Evolutionary conservation across 352 stramenopile species (phyloP).

Genomic region (Nothophytophthora sp.): DNA sequence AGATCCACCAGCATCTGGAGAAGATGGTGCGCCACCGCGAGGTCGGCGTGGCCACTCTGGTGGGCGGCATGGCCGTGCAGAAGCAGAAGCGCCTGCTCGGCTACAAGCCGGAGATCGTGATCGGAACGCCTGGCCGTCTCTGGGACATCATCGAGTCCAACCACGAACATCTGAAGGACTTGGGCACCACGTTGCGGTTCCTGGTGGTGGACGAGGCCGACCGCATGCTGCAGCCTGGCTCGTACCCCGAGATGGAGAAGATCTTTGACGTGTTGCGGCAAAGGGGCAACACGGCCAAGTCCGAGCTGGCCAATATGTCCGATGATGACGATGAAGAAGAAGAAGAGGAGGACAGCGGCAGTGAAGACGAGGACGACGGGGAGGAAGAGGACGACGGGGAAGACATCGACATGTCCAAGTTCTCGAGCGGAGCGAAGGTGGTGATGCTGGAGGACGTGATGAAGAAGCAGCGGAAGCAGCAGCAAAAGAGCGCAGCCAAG

Average conservation of each 20-base stretch:
- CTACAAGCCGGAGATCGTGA: conserved; percentile 92
- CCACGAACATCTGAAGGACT: conserved; percentile 65
- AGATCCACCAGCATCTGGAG: conserved; percentile 94
- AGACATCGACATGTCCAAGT: conserved; percentile 34
- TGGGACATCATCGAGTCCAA: conserved; percentile 95
- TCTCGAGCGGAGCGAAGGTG: conserved; percentile 46
- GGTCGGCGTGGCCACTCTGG: conserved; percentile 86
- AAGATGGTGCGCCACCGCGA: conserved; percentile 77
- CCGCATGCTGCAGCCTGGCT: conserved; percentile 92
- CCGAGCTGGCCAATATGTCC: conserved; percentile 55
- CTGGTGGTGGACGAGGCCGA: conserved; percentile 95
- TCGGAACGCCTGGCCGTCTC: conserved; percentile 95
- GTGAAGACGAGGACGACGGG: conserved; percentile 29
- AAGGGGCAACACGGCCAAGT: conserved; percentile 42
- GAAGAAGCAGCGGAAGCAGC: conserved; percentile 59
- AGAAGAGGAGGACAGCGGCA: too few relatives aligned
- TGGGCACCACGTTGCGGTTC: conserved; percentile 83
- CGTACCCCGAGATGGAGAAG: conserved; percentile 91
- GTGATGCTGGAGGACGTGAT: conserved; percentile 80
- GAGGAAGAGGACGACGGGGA: conserved; percentile 35
- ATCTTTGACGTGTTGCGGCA: conserved; percentile 88
- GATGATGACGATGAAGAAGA: conserved; percentile 56
- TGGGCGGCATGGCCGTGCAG: conserved; percentile 94
- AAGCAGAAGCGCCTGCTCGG: conserved; percentile 95
- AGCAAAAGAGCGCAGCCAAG: conserved; percentile 20